Evolutionary conservation across 495 filamentous ascomycete species (phyloP).

Genomic region (Cercophora samala): DNA sequence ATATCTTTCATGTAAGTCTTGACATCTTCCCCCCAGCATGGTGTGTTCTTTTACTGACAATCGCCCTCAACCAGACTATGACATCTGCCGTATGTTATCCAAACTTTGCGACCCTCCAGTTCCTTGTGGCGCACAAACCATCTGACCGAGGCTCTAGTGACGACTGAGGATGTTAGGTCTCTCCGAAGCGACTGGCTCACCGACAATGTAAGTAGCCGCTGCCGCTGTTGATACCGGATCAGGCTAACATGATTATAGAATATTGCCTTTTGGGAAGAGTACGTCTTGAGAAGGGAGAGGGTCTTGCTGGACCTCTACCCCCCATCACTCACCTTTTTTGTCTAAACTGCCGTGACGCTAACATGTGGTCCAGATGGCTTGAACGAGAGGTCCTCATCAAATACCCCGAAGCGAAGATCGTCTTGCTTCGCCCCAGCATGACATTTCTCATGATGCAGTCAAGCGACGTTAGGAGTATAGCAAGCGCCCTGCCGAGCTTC

Average conservation of each 20-base stretch:
- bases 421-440: conserved; percentile 90
- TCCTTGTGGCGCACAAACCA: background rate
- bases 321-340: background rate
- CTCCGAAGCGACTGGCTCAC: conserved; percentile 95
- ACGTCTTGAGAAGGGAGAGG: conserved; percentile 35
- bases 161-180: conserved; percentile 75
- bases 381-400: conserved; percentile 79
- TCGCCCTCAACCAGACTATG: conserved; percentile 34
- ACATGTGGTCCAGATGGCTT: conserved; percentile 60
- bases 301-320: background rate
- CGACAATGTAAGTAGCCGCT: conserved; percentile 71
- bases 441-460: conserved; percentile 89
- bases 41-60: conserved; percentile 10
- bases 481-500: conserved; percentile 75
- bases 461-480: conserved; percentile 68
- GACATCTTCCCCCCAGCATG: background rate
- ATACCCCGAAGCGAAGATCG: conserved; percentile 76
- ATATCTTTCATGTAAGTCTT: conserved; percentile 44
- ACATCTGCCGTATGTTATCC: conserved; percentile 41
- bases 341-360: background rate
- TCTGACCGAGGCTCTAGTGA: conserved; percentile 33
- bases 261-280: conserved; percentile 99
- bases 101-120: background rate
- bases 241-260: conserved; percentile 46
- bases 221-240: conserved; percentile 17